Evolutionary conservation across 306 rosid genomes (phyloP), one percentile per base, ranked within the genome.

Genomic region (Calophaca sinica): DNA sequence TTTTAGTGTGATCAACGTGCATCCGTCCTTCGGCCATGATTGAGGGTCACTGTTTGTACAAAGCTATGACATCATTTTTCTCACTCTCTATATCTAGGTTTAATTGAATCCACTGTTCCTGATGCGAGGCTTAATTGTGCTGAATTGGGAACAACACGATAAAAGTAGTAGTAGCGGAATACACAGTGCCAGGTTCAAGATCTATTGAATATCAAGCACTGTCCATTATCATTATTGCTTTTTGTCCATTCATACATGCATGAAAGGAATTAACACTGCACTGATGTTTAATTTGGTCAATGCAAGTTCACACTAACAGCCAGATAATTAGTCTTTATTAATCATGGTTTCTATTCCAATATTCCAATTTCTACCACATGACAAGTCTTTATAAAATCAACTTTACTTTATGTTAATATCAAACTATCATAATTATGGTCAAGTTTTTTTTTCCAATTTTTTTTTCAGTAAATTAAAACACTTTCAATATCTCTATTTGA

Each of bases 31-130:
- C n/a, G n/a, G n/a, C n/a, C n/a, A n/a, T n/a, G 26, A 20, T 20
- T 20, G 26, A 20, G 26, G 26, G 26, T 20, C 26, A 20, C 26
- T 20, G 26, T 20, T 33, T 33, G 36, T 77, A 61, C 73, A 81
- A 80, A 68, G 32, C 66, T 12, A 46, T 88, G 88, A 81, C 81
- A 68, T 85, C 84, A 83, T 76, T 59, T 68, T 26, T 13, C 70
- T 64, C 31, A 59, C 44, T 41, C 28, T 69, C 55, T 12, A 28
- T 11, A 12, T 68, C 73, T 62, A n/a, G 3, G 59, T 20, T 52
- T 53, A 62, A 79, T 51, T 61, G 63, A 76, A 29, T 13, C 11
- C 51, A 61, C 77, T 78, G 72, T 70, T 31, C 20, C 60, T 69
- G 57, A 60, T 49, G 59, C 3, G 8, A 10, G 7, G 13, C 50